Conservation (phyloP, 129 eudicot genomes). For the Sambucus nigra region DNA sequence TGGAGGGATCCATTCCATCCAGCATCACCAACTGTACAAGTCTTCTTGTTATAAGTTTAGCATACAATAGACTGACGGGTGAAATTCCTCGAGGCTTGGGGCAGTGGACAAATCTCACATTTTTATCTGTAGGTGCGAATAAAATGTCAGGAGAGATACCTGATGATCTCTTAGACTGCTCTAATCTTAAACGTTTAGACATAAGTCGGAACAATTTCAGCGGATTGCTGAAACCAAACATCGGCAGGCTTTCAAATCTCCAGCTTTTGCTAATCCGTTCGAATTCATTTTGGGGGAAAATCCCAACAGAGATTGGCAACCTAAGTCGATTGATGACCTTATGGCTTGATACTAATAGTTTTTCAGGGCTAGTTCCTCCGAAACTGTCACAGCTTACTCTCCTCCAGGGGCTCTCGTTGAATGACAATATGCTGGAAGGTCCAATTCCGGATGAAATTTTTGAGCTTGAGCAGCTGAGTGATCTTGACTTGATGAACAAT, state of each 20-base stretch:
- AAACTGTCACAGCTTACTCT: constrained; percentile 45
- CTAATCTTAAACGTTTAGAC: constrained; percentile 30
- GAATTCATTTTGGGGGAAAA: constrained; percentile 41
- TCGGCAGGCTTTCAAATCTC: constrained; percentile 51
- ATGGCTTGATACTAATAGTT: constrained; percentile 28
- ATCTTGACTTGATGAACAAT: constrained; percentile 43
- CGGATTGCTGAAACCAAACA: constrained; percentile 35
- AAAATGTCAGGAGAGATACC: constrained; percentile 48
- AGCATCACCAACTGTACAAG: constrained; percentile 57
- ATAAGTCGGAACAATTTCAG: constrained; percentile 32
- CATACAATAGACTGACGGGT: constrained; percentile 35
- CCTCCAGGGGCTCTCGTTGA: constrained; percentile 46
- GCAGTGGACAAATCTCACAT: constrained; percentile 40
- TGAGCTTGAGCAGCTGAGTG: constrained; percentile 40
- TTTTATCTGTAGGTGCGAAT: constrained; percentile 29
- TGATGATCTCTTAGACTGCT: constrained; percentile 49
- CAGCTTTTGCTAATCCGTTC: constrained; percentile 17
- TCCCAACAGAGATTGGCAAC: constrained; percentile 61
- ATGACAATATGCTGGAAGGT: constrained; percentile 56
- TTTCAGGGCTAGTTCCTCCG: constrained; percentile 55
- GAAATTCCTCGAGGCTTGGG: constrained; percentile 51
- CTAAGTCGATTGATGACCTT: constrained; percentile 34
- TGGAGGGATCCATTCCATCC: constrained; percentile 51
- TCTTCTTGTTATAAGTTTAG: constrained; percentile 31
- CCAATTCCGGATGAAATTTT: constrained; percentile 45